Base-by-base conservation (phyloP, 2,329 filamentous ascomycete genomes). In the Elsinoe perseae region DNA sequence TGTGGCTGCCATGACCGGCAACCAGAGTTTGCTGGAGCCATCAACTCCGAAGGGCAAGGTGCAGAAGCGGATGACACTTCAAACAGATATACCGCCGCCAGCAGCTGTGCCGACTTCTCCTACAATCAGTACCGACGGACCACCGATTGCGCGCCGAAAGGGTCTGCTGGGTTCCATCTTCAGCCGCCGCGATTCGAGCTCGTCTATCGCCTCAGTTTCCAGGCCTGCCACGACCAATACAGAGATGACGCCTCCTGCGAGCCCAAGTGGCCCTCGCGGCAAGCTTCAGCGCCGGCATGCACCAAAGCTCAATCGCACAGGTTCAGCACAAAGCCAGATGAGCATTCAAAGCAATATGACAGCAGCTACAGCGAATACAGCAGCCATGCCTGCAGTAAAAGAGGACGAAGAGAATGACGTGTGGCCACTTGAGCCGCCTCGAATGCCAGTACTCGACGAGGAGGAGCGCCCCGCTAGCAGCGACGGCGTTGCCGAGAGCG, bases 221-320 rank as follows among this genome's bases (percentile, higher is more conserved):
- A 53, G 14, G 9, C 36, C 57, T 18, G 43, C 53, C 7, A 59
- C 56, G 54, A 32, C 23, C 18, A 61, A 52, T 42, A 58, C 61
- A 10, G 55, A 56, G 7, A 56, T 57, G 30, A 56, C 58, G 6
- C 50, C 52, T 23, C 32, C 42, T 1, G 50, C 57, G 3, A 69
- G 66, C 44, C 70, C 46, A 44, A 48, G 28, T 53, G 56, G 60
- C 20, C 63, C 58, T 30, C 64, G 64, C 42, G 69, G 70, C 1
- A 77, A 74, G 60, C 64, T 80, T 9, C 76, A 79, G 60, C 77
- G 79, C 58, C 72, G 72, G 20, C 70, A 63, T 44, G 71, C 65
- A 6, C 67, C 69, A 16, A 69, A 70, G 36, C 63, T 52, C 20
- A 18, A 32, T 16, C 30, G 56, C 2, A 18, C 20, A 18, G 32